Evolutionary conservation across 2,329 filamentous ascomycete species (phyloP), one percentile per base, ranked within the genome.

Genomic region (Paradendryphiella salina): DNA sequence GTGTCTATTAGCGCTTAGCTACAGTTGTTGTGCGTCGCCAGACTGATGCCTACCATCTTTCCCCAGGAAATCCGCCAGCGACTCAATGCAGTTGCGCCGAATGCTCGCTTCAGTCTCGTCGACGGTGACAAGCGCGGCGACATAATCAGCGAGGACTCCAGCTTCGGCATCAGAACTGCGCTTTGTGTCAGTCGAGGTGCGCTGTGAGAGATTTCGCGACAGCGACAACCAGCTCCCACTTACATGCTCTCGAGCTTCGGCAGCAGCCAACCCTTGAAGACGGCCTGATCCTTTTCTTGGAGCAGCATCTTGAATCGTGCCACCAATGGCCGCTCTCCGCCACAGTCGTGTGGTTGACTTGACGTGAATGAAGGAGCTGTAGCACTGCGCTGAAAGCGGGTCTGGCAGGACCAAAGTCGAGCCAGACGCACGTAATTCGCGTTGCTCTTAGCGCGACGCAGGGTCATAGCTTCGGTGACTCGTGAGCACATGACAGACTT

Each of bases 81-180:
- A 86, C 45, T 83, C 79, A 66, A 89, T 80, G 71, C 87, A 90
- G 43, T 87, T 82, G 61, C 80, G 77, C 64, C 84, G 82, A 46
- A 91, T 85, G 15, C 82, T 78, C n/a, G 80, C 79, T 33, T 81
- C 76, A 42, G 84, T 79, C 54, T 86, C 86, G 58, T 63, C 54
- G 54, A 88, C 85, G 46, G 83, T 82, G 37, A 93, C 76, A 15
- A 94, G 81, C 5, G 88, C 89, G 54, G 92, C 79, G n/a, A 93
- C 86, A 69, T 92, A 94, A 63, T 94, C 89, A 38, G 88, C 89
- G 3, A 94, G 84, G 4, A 93, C 88, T 65, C 91, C 89, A 26
- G 86, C 83, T 69, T 94, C 89, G 42, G 88, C 88, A 65, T 92
- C 88, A 21, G 87, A 89, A 45, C 88, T 90, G 41, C 33, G 10